Conservation (phyloP, 2,329 filamentous ascomycete species). For the Triangularia setosa region DNA sequence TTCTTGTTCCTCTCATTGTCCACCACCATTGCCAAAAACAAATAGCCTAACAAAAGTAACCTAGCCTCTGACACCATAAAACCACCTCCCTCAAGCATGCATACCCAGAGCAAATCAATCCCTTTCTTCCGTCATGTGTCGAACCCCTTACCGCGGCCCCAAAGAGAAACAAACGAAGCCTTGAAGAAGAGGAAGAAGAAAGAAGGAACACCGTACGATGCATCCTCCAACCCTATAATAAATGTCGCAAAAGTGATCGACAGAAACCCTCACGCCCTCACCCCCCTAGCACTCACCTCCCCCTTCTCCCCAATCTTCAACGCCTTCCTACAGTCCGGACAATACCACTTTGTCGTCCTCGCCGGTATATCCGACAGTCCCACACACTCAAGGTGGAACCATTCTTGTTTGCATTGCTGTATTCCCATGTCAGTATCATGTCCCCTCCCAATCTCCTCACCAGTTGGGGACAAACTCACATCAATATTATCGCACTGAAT, state of each 20-base stretch:
- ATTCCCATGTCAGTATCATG: neutral
- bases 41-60: too few species aligned
- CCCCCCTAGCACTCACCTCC: conserved; percentile 56
- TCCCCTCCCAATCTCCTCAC: neutral
- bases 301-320: conserved; percentile 61
- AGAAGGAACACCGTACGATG: too few species aligned
- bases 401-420: conserved; percentile 71
- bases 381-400: conserved; percentile 81
- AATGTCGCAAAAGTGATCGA: neutral
- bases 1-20: too few species aligned
- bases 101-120: too few species aligned
- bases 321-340: conserved; percentile 66
- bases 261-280: conserved; percentile 41
- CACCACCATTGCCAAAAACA: too few species aligned
- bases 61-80: too few species aligned
- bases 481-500: conserved; percentile 77
- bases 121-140: too few species aligned
- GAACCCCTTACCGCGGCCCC: too few species aligned
- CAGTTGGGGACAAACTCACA: conserved; percentile 44
- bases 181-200: too few species aligned
- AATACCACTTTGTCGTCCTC: conserved; percentile 79
- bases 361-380: conserved; percentile 64
- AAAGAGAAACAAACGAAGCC: too few species aligned
- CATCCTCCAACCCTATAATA: neutral
- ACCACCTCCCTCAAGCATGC: too few species aligned